These are phyloP conservation scores for Metschnikowia baotianmanensis DNA, from an alignment of 805 yeast genomes.

Conservation along the genomic window DNA sequence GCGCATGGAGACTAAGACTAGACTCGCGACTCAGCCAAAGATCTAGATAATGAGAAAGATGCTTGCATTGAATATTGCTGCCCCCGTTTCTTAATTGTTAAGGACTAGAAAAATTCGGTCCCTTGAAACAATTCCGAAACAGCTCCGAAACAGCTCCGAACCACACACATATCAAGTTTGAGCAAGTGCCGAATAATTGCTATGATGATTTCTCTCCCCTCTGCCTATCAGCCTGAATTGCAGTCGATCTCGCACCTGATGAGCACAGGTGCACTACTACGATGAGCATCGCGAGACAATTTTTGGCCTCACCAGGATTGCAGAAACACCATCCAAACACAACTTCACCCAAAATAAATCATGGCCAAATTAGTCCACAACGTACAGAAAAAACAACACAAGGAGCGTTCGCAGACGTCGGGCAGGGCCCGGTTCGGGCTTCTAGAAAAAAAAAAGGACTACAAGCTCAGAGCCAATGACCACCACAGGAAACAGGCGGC, in stretches of 20 bases:
- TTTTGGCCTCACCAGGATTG: too few relatives aligned
- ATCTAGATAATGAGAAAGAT: too few relatives aligned
- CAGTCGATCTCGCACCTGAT: not conserved
- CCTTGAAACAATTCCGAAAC: too few relatives aligned
- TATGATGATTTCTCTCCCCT: too few relatives aligned
- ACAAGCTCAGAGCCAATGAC: constrained; percentile 51
- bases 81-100: not conserved
- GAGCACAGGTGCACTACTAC: constrained; percentile 12
- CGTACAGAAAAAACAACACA: constrained; percentile 93
- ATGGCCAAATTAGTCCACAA: constrained; percentile 86
- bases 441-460: constrained; percentile 78
- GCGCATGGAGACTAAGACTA: too few relatives aligned
- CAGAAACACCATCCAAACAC: too few relatives aligned
- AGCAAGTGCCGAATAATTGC: too few relatives aligned
- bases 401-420: constrained; percentile 86
- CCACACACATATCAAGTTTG: too few relatives aligned
- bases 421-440: constrained; percentile 76
- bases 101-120: too few relatives aligned
- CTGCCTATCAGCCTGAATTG: not conserved
- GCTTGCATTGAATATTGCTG: not conserved
- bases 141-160: too few relatives aligned
- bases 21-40: too few relatives aligned
- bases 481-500: constrained; percentile 60
- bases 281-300: constrained; percentile 13
- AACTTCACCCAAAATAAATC: not conserved